Base-by-base conservation (phyloP, 768 basidiomycete species). In the Russula virescens region DNA sequence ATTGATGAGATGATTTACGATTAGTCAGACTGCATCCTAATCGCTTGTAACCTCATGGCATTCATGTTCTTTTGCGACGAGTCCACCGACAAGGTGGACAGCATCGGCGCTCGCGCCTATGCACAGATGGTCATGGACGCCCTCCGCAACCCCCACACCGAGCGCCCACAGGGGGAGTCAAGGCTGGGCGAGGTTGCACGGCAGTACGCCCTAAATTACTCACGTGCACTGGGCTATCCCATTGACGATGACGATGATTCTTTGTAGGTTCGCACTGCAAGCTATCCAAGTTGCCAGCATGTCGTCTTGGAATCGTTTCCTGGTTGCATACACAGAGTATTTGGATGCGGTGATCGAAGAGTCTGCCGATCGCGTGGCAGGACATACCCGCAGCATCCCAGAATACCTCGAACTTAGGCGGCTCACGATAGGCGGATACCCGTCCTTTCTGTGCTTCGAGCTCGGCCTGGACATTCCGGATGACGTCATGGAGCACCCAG, bases 11-110 rank as follows among this genome's bases (percentile, higher is more conserved):
- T 35, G 5, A 16, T 28, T 43, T 34, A 62, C 19, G 28, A 34
- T 7, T 40, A 10, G 14, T 2, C 13, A 62, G 61, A 55, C 23
- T 10, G 48, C 10, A 38, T 67, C n/a, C 73, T 78, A n/a, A 69
- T 74, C 14, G 74, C 72, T 8, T 80, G 81, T 56, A 81, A 83
- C 59, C 69, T 83, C 51, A 81, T 83, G 79, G 76, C 80, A 49
- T 61, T 81, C 7, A 74, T 80, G 68, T 82, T 81, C 66, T 58
- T 81, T 26, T 73, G 77, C 63, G 82, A 84, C 66, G 80, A 81
- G 68, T 75, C 77, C 63, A 77, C 80, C 7, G 83, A 84, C 69
- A 69, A 74, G 23, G 71, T 71, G 0, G 61, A 71, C 26, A 71
- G 65, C 0, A 40, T 68, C 1, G 73, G 66, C 5, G 80, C 74